These are phyloP conservation scores for Mortierella sp. DNA, from an alignment of 371 early-diverging fungal species.

Conservation along the genomic window DNA sequence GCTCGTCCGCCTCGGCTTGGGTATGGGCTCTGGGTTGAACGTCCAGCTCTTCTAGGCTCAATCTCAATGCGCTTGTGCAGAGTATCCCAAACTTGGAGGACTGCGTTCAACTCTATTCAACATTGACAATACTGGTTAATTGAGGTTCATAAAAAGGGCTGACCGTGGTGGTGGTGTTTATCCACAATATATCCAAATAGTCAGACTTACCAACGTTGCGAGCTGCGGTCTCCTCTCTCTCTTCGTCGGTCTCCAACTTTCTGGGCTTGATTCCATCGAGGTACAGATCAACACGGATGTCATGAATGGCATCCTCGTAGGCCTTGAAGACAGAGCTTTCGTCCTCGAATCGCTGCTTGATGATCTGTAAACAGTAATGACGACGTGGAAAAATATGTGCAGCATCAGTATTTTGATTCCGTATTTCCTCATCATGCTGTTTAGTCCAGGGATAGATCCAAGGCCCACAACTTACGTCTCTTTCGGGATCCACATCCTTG, in stretches of 20 bases:
- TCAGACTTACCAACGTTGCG: slow-evolving; percentile 28
- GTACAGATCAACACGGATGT: slow-evolving; percentile 59
- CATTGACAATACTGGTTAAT: not conserved
- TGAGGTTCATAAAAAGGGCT: not conserved
- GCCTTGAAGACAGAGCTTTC: slow-evolving; percentile 59
- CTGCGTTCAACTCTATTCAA: slow-evolving; percentile 33
- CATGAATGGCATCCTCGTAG: slow-evolving; percentile 62
- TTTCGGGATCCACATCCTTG: slow-evolving; percentile 54
- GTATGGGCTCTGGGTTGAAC: slow-evolving; percentile 34
- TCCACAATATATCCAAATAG: not conserved
- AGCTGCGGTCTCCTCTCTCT: slow-evolving; percentile 26
- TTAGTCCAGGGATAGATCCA: not conserved
- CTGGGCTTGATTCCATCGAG: slow-evolving; percentile 50
- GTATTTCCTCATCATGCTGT: not conserved
- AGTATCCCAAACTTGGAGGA: slow-evolving; percentile 46
- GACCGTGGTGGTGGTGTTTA: not conserved
- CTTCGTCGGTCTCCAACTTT: slow-evolving; percentile 34
- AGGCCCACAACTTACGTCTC: slow-evolving; percentile 43
- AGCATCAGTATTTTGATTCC: not conserved
- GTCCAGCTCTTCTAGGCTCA: slow-evolving; percentile 46
- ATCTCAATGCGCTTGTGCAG: slow-evolving; percentile 44
- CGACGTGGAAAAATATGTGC: not conserved
- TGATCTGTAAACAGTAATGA: slow-evolving; percentile 34
- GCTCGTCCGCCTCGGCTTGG: slow-evolving; percentile 32
- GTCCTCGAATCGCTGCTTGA: slow-evolving; percentile 63